Base-by-base conservation (phyloP, 345 rosid genomes). In the Salix koriyanagi region DNA sequence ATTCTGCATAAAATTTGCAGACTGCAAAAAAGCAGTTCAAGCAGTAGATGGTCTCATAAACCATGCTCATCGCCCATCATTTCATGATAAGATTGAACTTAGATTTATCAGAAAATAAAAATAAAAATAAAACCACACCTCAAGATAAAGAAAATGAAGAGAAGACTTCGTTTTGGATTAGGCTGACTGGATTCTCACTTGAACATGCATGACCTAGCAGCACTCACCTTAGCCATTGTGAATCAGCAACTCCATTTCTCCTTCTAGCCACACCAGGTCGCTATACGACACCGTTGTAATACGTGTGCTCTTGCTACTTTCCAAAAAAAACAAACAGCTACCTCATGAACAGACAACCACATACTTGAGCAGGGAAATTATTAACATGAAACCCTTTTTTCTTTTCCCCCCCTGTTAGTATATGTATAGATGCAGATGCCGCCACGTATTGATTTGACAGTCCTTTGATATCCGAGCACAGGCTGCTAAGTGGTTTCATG, bases 321-420 rank as follows among this genome's bases (percentile, higher is more conserved):
- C 46, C 69, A 37, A 18, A 36, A 66, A 21, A 32, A 34, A 34
- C 2, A 34, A 1, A 41, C 42, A 9, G 69, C 26, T 37, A 36
- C 18, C 48, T 67, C 26, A 1, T n/a, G 62, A 3, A n/a, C 62
- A 56, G 26, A 9, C 44, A 41, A 41, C 11, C 12, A 41, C 13
- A 41, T 41, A 10, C 0, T 11, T 9, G 12, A 9, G 3, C 11
- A 39, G 26, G 61, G 61, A 8, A 8, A 21, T 54, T 7, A 54
- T 21, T 9, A 56, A 4, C 62, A 56, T 14, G 50, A 34, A 34
- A 34, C 36, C 36, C 36, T 34, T 34, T 4, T 32, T 3, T 14
- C 1, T 14, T 0, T 44, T 14, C 1, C 0, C 1, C 0, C 0
- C 52, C 6, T 14, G 15, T 1, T 4, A 4, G 52, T 11, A 14